Base-by-base conservation (phyloP, 805 yeast species). In the Debaryomyces prosopidis region DNA sequence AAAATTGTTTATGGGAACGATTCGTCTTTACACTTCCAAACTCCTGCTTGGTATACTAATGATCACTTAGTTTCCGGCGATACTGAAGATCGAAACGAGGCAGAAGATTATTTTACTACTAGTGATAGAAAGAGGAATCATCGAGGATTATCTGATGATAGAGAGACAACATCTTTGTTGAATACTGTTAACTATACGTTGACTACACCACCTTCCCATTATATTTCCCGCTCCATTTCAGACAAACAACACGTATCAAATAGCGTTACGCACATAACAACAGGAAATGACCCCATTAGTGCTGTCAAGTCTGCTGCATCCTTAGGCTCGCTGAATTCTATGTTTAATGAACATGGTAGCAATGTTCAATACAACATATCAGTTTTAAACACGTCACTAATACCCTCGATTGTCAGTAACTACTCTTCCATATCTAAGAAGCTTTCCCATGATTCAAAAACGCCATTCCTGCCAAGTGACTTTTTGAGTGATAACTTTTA, bases 391-490 rank as follows among this genome's bases (percentile, higher is more conserved):
- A 69, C 75, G 1, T 59, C 68, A n/a, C 54, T 71, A 26, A 57
- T 72, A 2, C 77, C 77, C 2, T 66, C 73, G 4, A 59, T 72
- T 11, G 61, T 72, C 14, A 73, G 74, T 3, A 68, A 62, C 12
- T 69, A 68, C 42, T 66, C 74, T 15, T 65, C 68, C 11, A 58
- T 71, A 10, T 58, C 63, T 11, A 65, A 61, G 49, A 69, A 67
- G 41, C 60, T 70, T 69, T 47, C 61, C 3, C 57, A 62, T 49
- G 73, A 66, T 11, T 41, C 61, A 20, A 69, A 66, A 44, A 52
- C 63, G 11, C 77, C 77, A 19, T 71, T 72, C 47, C 64, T 64
- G 54, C 77, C 77, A 8, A 66, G 60, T 14, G 76, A 72, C 49
- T 72, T 72, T 45, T 57, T 71, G 45, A 59, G 57, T 43, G 69